These are phyloP conservation scores for Xylaria longipes DNA, from an alignment of 495 filamentous ascomycete species.

Conservation along the genomic window DNA sequence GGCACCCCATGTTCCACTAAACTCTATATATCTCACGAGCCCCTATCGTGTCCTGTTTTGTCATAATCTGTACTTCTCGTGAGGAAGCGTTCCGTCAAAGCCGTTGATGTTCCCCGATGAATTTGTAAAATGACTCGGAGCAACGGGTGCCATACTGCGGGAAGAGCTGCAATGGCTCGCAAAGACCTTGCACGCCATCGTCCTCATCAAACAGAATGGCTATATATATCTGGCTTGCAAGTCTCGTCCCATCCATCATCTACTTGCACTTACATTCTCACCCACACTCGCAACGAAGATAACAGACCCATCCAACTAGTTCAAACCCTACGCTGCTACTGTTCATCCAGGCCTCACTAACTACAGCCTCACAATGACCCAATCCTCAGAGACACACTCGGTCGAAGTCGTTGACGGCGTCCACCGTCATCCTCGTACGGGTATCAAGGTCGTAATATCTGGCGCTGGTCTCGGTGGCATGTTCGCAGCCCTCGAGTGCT, in stretches of 20 bases:
- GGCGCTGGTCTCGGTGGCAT: constrained; percentile 66
- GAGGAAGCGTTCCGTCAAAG: not conserved
- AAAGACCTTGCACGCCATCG: not conserved
- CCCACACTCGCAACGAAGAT: not conserved
- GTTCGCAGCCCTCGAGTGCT: constrained; percentile 63
- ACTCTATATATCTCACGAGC: not conserved
- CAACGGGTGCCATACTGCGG: not conserved
- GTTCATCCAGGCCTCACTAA: not conserved
- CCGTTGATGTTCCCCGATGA: not conserved
- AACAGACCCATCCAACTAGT: not conserved
- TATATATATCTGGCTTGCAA: constrained; percentile 7
- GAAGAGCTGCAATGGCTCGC: not conserved
- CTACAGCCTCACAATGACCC: not conserved
- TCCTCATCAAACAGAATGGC: not conserved
- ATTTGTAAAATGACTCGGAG: not conserved
- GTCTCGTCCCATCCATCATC: not conserved
- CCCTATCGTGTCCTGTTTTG: not conserved
- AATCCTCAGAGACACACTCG: not conserved
- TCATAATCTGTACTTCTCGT: not conserved
- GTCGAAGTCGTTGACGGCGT: constrained; percentile 26
- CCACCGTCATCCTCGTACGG: constrained; percentile 38
- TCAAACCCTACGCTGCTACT: not conserved
- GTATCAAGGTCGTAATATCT: constrained; percentile 62
- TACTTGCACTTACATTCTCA: not conserved
- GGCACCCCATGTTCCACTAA: constrained; percentile 19